Evolutionary conservation across 23 red algal species (phyloP).

Genomic region (Gracilariopsis chorda): DNA sequence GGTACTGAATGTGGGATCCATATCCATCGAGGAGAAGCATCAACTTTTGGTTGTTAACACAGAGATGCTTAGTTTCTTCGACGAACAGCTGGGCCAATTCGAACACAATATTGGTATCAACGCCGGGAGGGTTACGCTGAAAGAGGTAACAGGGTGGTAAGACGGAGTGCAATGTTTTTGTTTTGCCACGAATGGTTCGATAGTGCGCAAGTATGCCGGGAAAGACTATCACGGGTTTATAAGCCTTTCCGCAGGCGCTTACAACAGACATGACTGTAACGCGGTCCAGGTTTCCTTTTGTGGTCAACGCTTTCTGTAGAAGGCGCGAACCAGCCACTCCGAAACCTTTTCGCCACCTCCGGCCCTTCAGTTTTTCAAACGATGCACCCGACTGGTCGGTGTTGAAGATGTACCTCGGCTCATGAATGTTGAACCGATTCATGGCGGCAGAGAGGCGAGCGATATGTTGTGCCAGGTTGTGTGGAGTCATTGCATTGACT

Average conservation of each 20-base stretch:
- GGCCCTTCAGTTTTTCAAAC: neutral
- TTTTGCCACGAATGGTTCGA: neutral
- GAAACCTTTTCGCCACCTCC: neutral
- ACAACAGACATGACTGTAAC: conserved; percentile 6
- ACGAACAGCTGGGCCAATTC: neutral
- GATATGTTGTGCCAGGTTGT: neutral
- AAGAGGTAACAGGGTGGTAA: neutral
- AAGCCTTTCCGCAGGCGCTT: neutral
- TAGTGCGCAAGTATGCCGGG: conserved; percentile 5
- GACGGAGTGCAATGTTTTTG: neutral
- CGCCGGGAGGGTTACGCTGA: neutral
- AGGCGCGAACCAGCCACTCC: neutral
- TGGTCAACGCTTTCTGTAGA: neutral
- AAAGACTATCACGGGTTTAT: conserved; percentile 22
- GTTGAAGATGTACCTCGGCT: neutral
- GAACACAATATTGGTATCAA: neutral
- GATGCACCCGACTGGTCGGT: neutral
- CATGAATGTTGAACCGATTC: neutral
- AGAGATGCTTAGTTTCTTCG: neutral
- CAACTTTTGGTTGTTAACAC: neutral
- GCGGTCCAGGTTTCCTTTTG: neutral
- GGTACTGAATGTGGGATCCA: neutral
- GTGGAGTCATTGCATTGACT: neutral
- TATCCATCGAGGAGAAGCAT: neutral
- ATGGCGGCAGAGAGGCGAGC: neutral